A percentile compares a stretch with the other conserved stretches of the same genome.
Evolutionary conservation across 148 eudicot genomes (phyloP).

Genomic region (Linanthus parryae): DNA sequence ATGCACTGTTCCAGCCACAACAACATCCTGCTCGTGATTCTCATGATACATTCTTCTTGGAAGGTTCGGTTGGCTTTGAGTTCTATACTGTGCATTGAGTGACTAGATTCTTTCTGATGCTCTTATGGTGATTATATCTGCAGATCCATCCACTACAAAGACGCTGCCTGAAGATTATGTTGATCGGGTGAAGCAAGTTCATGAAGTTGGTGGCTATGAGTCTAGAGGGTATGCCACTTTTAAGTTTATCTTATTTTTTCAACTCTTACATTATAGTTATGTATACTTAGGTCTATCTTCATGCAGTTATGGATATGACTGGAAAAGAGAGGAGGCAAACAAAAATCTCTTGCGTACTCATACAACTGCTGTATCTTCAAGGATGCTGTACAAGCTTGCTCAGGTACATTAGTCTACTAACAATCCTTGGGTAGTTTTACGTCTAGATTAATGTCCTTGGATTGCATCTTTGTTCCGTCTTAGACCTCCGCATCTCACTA

Average conservation of each 20-base stretch:
- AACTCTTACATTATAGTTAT: background rate
- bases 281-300: background rate
- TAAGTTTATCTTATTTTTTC: background rate
- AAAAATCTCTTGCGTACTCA: conserved; percentile 94
- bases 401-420: conserved; percentile 38
- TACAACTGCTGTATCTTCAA: conserved; percentile 96
- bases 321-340: conserved; percentile 92
- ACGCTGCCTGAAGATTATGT: conserved; percentile 90
- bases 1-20: conserved; percentile 92
- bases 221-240: conserved; percentile 74
- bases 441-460: too few relatives aligned
- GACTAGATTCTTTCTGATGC: conserved; percentile 2
- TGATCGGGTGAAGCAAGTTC: conserved; percentile 72
- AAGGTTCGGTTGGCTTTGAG: conserved; percentile 38
- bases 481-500: too few relatives aligned
- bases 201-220: conserved; percentile 87
- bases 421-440: too few relatives aligned
- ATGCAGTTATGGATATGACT: conserved; percentile 79
- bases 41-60: conserved; percentile 86
- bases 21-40: conserved; percentile 99
- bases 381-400: conserved; percentile 88
- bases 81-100: background rate
- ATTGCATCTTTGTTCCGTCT: too few relatives aligned
- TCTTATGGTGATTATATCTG: conserved; percentile 7
- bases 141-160: conserved; percentile 81